These are phyloP conservation scores for Glonium stellatum DNA, from an alignment of 495 filamentous ascomycete species.

Conservation along the genomic window DNA sequence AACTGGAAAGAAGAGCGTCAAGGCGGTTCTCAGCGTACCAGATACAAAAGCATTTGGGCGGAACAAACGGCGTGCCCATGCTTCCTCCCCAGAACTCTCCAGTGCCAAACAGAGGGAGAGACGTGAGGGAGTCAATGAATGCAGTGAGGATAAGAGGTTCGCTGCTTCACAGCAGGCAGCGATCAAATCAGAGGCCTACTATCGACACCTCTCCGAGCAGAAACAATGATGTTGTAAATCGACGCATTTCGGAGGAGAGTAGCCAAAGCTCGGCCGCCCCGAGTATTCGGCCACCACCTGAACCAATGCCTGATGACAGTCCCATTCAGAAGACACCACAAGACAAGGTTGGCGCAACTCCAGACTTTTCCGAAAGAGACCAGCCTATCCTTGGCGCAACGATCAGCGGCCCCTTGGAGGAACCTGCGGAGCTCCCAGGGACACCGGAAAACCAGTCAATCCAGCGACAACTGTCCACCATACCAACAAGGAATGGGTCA, in stretches of 20 bases:
- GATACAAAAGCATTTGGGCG: constrained; percentile 84
- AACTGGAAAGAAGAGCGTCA: constrained; percentile 88
- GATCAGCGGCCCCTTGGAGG: constrained; percentile 21
- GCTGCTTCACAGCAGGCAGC: constrained; percentile 56
- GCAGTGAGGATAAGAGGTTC: constrained; percentile 78
- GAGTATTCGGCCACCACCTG: constrained; percentile 36
- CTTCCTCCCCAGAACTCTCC: constrained; percentile 78
- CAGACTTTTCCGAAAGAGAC: constrained; percentile 21
- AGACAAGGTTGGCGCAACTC: constrained; percentile 50
- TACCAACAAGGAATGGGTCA: constrained; percentile 26
- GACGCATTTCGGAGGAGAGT: constrained; percentile 60
- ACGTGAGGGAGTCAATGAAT: constrained; percentile 84
- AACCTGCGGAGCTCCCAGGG: constrained; percentile 18
- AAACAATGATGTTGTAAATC: constrained; percentile 41
- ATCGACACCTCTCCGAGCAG: constrained; percentile 58
- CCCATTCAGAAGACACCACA: constrained; percentile 51
- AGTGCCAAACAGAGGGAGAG: constrained; percentile 79
- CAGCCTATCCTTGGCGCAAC: constrained; percentile 24
- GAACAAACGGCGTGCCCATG: constrained; percentile 74
- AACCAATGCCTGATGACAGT: constrained; percentile 36
- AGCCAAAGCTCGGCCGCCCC: constrained; percentile 33
- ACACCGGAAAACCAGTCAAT: constrained; percentile 11
- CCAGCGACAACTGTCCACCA: constrained; percentile 2
- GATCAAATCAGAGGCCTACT: constrained; percentile 43
- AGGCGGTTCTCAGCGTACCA: constrained; percentile 92